A percentile compares a stretch with the other conserved stretches of the same genome.
These are phyloP conservation scores for Blepharisma japonicum DNA, from an alignment of 73 alveolate species.

Conservation along the genomic window DNA sequence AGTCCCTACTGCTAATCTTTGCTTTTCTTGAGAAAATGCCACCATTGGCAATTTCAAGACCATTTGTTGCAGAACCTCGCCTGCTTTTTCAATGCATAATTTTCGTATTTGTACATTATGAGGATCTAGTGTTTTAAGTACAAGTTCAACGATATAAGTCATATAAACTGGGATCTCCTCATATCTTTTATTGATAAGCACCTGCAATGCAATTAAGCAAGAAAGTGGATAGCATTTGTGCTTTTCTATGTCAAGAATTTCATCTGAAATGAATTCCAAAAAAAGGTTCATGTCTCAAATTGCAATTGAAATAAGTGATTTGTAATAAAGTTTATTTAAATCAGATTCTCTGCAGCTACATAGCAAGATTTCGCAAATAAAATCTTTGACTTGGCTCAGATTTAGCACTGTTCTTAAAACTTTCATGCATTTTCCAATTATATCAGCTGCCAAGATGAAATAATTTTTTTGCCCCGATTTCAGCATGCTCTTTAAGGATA, in stretches of 20 bases:
- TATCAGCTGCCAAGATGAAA: constrained; percentile 2
- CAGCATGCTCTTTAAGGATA: not conserved
- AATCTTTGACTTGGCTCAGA: not conserved
- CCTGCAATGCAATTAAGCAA: not conserved
- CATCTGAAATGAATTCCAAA: not conserved
- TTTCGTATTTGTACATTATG: not conserved
- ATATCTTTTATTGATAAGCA: not conserved
- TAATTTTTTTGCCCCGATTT: not conserved
- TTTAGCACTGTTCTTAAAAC: not conserved
- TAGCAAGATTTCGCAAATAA: not conserved
- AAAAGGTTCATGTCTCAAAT: not conserved
- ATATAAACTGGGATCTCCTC: not conserved
- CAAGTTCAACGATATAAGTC: constrained; percentile 14
- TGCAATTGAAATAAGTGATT: not conserved
- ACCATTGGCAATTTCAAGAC: constrained; percentile 81
- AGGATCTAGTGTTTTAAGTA: not conserved
- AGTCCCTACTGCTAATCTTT: constrained; percentile 90
- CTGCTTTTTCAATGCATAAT: constrained; percentile 6
- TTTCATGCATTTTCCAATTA: constrained; percentile 16
- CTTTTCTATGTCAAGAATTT: not conserved
- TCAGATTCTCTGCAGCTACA: not conserved
- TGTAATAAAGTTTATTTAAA: not conserved
- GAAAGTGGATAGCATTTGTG: not conserved
- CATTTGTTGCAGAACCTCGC: not conserved
- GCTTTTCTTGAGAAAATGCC: constrained; percentile 79